Evolutionary conservation across 805 yeast species (phyloP).

Genomic region (Monosporozyma aerobia): DNA sequence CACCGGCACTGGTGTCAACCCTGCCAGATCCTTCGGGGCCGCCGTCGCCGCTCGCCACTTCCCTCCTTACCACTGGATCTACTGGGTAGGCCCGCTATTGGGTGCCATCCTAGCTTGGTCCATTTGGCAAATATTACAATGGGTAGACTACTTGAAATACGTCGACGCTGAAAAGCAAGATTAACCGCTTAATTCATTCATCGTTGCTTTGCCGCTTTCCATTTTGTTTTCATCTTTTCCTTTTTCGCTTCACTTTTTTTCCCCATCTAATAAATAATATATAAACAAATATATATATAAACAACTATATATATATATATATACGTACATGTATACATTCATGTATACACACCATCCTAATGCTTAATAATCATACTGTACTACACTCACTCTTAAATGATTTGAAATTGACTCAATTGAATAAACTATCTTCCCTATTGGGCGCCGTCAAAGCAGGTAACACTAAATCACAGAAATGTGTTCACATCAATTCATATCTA

Average conservation of each 20-base stretch:
- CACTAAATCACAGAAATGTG: constrained; percentile 11
- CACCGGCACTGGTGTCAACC: constrained; percentile 89
- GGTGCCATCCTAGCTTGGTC: constrained; percentile 61
- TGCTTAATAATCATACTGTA: neutral
- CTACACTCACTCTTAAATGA: neutral
- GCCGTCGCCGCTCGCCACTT: constrained; percentile 60
- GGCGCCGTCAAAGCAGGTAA: constrained; percentile 17
- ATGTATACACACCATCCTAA: neutral
- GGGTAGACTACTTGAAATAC: constrained; percentile 56
- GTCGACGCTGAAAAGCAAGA: constrained; percentile 12
- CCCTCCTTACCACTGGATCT: constrained; percentile 84
- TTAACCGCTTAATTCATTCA: neutral
- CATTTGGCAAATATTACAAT: constrained; percentile 57
- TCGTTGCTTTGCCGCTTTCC: neutral
- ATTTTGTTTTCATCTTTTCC: neutral
- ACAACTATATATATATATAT: neutral
- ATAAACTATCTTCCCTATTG: constrained; percentile 12
- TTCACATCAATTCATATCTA: constrained; percentile 11
- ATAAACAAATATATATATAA: neutral
- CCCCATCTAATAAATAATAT: neutral
- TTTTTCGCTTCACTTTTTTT: neutral
- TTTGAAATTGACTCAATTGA: constrained; percentile 11
- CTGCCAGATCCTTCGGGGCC: constrained; percentile 85
- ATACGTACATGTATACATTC: constrained; percentile 6
- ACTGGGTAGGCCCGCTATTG: constrained; percentile 81